Percentiles rank a stretch among this genome's conserved stretches.
Conservation (phyloP, 1,284 basidiomycete species). For the Neolentinus lepideus region DNA sequence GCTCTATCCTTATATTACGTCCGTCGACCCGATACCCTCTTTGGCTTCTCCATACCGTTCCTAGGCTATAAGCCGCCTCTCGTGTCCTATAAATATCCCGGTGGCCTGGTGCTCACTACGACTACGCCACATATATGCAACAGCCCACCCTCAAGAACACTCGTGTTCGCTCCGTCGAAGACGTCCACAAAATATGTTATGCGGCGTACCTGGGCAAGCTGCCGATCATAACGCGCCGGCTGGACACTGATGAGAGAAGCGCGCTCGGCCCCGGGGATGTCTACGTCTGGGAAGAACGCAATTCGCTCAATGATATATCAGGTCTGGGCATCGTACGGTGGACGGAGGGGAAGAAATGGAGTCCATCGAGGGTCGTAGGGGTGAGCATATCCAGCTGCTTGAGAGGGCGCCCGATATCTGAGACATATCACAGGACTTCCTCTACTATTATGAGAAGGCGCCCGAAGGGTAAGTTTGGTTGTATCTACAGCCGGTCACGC, state of each 20-base stretch:
- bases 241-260: constrained; percentile 34
- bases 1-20: neutral
- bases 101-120: neutral
- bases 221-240: constrained; percentile 31
- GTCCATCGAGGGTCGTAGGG: constrained; percentile 68
- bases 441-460: constrained; percentile 28
- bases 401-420: constrained; percentile 1
- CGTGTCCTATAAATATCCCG: neutral
- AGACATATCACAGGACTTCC: constrained; percentile 22
- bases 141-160: constrained; percentile 36
- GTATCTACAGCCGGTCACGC: constrained; percentile 21
- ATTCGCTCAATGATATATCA: constrained; percentile 26
- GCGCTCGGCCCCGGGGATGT: constrained; percentile 34
- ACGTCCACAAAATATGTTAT: constrained; percentile 37
- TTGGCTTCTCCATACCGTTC: neutral
- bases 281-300: constrained; percentile 41
- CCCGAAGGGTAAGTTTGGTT: constrained; percentile 12
- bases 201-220: constrained; percentile 29
- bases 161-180: constrained; percentile 29
- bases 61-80: neutral
- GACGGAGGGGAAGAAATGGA: constrained; percentile 52
- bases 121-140: constrained; percentile 25
- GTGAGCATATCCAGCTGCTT: constrained; percentile 30
- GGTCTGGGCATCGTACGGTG: constrained; percentile 67
- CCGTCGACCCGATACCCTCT: neutral